Percentiles rank a stretch among this genome's conserved stretches.
Conservation (phyloP, 176 grass and related monocot genomes). For the Ensete ventricosum region DNA sequence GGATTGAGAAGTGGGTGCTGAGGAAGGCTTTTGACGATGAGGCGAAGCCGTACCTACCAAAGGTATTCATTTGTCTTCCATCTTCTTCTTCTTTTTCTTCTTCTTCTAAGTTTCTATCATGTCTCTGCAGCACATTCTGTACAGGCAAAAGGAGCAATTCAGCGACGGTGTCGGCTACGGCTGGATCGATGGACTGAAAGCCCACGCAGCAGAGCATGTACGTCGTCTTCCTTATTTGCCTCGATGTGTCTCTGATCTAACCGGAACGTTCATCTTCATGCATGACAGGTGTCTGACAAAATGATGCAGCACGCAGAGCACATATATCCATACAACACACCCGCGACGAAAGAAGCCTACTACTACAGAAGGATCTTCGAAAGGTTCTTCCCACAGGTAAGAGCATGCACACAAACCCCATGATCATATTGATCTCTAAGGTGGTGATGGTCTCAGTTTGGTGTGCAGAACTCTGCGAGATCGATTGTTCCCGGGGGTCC, state of each 20-base stretch:
- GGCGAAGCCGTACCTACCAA: slow-evolving; percentile 74
- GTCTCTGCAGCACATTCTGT: slow-evolving; percentile 69
- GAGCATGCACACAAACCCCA: neutral
- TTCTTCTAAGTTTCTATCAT: neutral
- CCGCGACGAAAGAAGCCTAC: slow-evolving; percentile 84
- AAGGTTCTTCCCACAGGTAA: slow-evolving; percentile 94
- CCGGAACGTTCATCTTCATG: too few species aligned
- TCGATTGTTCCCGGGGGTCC: slow-evolving; percentile 79
- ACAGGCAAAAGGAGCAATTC: slow-evolving; percentile 99
- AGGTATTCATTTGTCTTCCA: slow-evolving; percentile 28
- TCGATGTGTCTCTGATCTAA: too few species aligned
- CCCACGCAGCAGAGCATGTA: slow-evolving; percentile 72
- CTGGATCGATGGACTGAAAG: slow-evolving; percentile 95
- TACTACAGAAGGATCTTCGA: slow-evolving; percentile 98
- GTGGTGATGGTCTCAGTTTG: too few species aligned
- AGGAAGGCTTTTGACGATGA: slow-evolving; percentile 96
- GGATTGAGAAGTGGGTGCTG: slow-evolving; percentile 91
- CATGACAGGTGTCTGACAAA: slow-evolving; percentile 47
- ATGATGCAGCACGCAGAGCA: slow-evolving; percentile 71
- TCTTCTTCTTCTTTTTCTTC: neutral
- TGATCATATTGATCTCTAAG: too few species aligned
- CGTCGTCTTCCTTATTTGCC: neutral
- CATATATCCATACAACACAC: slow-evolving; percentile 67
- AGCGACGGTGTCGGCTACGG: slow-evolving; percentile 90
- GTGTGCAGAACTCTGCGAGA: slow-evolving; percentile 71